Evolutionary conservation across 2,329 filamentous ascomycete genomes (phyloP), one percentile per base, ranked within the genome.

Genomic region (Alternaria atra): DNA sequence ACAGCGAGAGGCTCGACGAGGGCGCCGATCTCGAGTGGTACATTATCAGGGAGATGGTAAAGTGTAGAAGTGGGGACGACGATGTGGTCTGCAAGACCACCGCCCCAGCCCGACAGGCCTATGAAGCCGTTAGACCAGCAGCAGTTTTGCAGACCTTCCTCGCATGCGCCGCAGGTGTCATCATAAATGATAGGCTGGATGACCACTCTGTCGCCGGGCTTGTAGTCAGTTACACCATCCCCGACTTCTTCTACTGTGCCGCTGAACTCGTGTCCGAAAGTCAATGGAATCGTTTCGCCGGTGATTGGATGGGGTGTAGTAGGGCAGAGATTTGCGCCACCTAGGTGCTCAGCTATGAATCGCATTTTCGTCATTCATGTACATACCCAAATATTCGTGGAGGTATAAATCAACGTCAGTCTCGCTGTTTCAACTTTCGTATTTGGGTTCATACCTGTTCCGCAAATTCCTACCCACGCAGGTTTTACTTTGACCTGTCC

Each of bases 121-220:
- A 86, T 77, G 68, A 86, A 86, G 2, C 84, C 84, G 60, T 84
- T 85, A 47, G 80, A 82, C 71, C 84, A 83, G 65, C 84, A 86
- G 74, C 84, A 85, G 58, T 86, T 86, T 55, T 84, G 81, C 20
- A 83, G 71, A 0, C 83, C 83, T n/a, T 83, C 80, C 58, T 80
- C 76, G 66, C 85, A 87, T 6, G 84, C 81, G 10, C 80, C 79
- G 67, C 84, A 86, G 12, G 81, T 82, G 7, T 80, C 81, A 55
- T 85, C 84, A 70, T 85, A 86, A 47, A 86, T 85, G 71, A 85
- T 86, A 8, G 85, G 84, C 64, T 85, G 81, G 1, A 85, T 77
- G 42, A 77, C 80, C 3, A 85, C 84, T 29, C 81, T 73, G 55
- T 85, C 80, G 17, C 85, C 85, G 3, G 80, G 68, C 54, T 81